Evolutionary conservation across 176 grass and related monocot genomes (phyloP), one percentile per base, ranked within the genome.

Genomic region (Cenchrus americanus): DNA sequence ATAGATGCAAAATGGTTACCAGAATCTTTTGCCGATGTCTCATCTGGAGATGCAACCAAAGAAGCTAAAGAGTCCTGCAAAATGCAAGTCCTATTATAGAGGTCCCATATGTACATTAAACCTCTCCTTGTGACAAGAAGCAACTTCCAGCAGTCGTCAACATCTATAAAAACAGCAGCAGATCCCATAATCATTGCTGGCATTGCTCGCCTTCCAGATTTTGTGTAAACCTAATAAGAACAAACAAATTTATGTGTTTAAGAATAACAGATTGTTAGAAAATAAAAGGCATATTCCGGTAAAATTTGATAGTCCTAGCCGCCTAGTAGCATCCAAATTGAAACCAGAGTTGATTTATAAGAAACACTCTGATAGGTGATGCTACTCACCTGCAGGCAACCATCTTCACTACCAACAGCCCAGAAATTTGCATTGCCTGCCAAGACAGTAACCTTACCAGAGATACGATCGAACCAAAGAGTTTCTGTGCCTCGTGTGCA

Each of bases 351-450:
- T 5, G 27, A 59, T 72, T 14, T 17, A 49, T 9, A 12, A 42
- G 44, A 42, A 65, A 80, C 47, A 80, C 55, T 84, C n/a, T 0
- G n/a, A 40, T 32, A 26, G 34, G 61, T 52, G 26, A 17, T 21
- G 81, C 63, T 85, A 76, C 60, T 50, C 88, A 98, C 96, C 93
- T 98, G 96, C 76, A 98, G 61, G 65, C 87, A 95, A 76, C 96
- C 96, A 85, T 98, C 96, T 82, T 95, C 96, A 54, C 85, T 93
- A 37, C 96, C 91, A 84, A 98, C 89, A 62, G 91, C 96, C 91
- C 92, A 98, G 73, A 98, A 98, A 88, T 98, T 98, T 21, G 78
- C 77, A 80, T 98, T 98, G 49, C 96, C 96, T 27, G 93, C 96
- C 83, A 98, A 93, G 62, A 94, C 96, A 73, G 93, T 88, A 85